phyloP scores from a whole-genome alignment of 495 filamentous ascomycete genomes.

The Articulospora tetracladia region DNA sequence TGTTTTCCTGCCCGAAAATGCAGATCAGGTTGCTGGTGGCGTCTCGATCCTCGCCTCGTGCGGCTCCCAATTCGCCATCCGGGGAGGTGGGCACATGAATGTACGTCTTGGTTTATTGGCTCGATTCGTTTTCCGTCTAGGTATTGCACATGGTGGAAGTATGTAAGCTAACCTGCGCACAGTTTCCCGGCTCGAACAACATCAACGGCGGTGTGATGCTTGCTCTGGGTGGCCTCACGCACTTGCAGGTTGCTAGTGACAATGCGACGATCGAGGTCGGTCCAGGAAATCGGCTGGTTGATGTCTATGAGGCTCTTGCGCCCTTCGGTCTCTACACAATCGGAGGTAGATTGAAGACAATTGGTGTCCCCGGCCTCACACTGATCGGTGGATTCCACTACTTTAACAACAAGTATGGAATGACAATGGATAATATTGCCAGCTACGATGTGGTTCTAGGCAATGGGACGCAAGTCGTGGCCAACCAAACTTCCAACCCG shows the following conservation, averaged over 20 bases:
- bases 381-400: slow-evolving; percentile 38
- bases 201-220: slow-evolving; percentile 31
- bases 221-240: slow-evolving; percentile 28
- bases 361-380: slow-evolving; percentile 52
- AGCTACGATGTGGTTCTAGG: slow-evolving; percentile 43
- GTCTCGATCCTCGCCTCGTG: slow-evolving; percentile 1
- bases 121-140: too few species aligned
- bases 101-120: not conserved
- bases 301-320: slow-evolving; percentile 44
- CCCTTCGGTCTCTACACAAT: slow-evolving; percentile 35
- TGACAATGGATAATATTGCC: slow-evolving; percentile 41
- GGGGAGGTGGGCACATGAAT: slow-evolving; percentile 30
- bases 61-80: slow-evolving; percentile 29
- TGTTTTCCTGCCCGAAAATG: not conserved
- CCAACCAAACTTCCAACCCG: slow-evolving; percentile 33
- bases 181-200: slow-evolving; percentile 26
- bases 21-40: not conserved
- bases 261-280: slow-evolving; percentile 29
- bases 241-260: slow-evolving; percentile 26
- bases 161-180: not conserved
- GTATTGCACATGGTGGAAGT: not conserved
- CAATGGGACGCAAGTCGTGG: slow-evolving; percentile 42
- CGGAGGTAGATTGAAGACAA: slow-evolving; percentile 46
- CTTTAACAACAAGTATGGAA: slow-evolving; percentile 36
- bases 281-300: slow-evolving; percentile 37